Evolutionary conservation across 1,284 basidiomycete species (phyloP).

Genomic region (Cryptococcus sp.): DNA sequence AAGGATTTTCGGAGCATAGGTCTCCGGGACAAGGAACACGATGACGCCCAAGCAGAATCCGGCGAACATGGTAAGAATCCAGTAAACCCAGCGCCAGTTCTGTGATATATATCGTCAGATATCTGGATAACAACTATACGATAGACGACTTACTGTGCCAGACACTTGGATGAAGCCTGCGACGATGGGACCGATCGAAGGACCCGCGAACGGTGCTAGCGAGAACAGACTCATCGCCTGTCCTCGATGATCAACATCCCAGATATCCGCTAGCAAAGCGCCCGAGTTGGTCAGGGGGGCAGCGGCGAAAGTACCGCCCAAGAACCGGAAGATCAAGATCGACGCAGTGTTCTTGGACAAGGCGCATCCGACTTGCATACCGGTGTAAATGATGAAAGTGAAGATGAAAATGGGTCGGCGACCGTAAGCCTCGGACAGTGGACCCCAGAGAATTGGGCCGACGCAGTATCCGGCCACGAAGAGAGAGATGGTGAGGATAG

Average conservation of each 20-base stretch:
- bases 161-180: conserved; percentile 61
- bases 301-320: conserved; percentile 64
- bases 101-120: neutral
- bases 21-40: conserved; percentile 73
- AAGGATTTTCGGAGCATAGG: conserved; percentile 63
- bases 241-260: conserved; percentile 69
- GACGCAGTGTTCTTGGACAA: conserved; percentile 64
- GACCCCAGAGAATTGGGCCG: conserved; percentile 65
- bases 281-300: conserved; percentile 58
- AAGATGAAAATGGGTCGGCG: conserved; percentile 67
- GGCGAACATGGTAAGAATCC: conserved; percentile 68
- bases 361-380: conserved; percentile 62
- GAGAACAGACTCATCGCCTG: conserved; percentile 68
- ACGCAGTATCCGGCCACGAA: conserved; percentile 58
- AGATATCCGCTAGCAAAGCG: conserved; percentile 62
- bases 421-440: conserved; percentile 60
- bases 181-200: conserved; percentile 64
- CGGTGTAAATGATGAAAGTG: conserved; percentile 66
- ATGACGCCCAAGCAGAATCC: conserved; percentile 53
- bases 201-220: conserved; percentile 73
- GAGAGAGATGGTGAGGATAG: conserved; percentile 52
- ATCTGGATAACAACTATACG: neutral
- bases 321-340: conserved; percentile 68
- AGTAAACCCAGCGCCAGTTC: conserved; percentile 61
- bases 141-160: conserved; percentile 41